Conservation (phyloP, 2,329 filamentous ascomycete genomes). For the Colletotrichum melonis region DNA sequence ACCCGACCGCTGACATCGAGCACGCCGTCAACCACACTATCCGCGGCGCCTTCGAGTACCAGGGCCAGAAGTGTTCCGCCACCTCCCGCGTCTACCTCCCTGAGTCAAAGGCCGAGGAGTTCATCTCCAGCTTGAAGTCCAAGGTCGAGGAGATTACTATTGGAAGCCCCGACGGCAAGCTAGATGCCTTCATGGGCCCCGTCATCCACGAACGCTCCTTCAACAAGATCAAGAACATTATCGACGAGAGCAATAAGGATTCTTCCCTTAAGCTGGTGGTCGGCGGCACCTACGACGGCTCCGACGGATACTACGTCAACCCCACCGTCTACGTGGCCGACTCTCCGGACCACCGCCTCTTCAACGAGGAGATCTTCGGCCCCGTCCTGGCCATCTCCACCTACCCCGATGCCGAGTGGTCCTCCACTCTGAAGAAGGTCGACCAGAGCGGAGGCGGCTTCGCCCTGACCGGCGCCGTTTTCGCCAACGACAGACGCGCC, state of each 20-base stretch:
- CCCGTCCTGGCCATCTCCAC: conserved; percentile 80
- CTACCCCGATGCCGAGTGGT: conserved; percentile 73
- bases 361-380: conserved; percentile 85
- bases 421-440: conserved; percentile 59
- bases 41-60: conserved; percentile 89
- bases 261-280: conserved; percentile 76
- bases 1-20: conserved; percentile 79
- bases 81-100: conserved; percentile 85
- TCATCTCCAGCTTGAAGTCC: conserved; percentile 61
- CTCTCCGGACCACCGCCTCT: conserved; percentile 78
- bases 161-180: conserved; percentile 76
- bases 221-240: conserved; percentile 80
- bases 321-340: conserved; percentile 84
- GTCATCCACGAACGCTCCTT: conserved; percentile 87
- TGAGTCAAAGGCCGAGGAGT: conserved; percentile 75
- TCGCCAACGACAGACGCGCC: conserved; percentile 75
- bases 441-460: conserved; percentile 79
- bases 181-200: conserved; percentile 78
- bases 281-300: conserved; percentile 82
- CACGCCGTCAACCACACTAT: conserved; percentile 87
- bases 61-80: conserved; percentile 92
- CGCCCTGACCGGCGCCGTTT: conserved; percentile 80
- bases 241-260: conserved; percentile 84
- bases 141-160: conserved; percentile 78
- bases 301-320: conserved; percentile 84